Percentiles rank a stretch among this genome's conserved stretches.
These are phyloP conservation scores for Juncus inflexus DNA, from an alignment of 176 grass and related monocot species.

Conservation along the genomic window DNA sequence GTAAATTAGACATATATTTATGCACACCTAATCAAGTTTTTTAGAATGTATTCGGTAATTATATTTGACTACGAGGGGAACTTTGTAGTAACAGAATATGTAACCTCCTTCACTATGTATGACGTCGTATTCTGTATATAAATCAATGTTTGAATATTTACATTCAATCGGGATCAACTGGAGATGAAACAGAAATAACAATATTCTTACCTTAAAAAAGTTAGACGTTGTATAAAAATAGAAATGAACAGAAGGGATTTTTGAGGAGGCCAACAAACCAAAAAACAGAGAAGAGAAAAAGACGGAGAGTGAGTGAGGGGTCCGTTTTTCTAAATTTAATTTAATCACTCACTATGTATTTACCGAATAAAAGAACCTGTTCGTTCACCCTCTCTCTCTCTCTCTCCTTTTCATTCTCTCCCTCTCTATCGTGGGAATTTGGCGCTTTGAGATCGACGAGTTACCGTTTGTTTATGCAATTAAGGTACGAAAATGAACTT, in stretches of 20 bases:
- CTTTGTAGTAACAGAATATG: too few species aligned
- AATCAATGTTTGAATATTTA: too few species aligned
- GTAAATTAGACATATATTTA: not conserved
- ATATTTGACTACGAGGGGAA: not conserved
- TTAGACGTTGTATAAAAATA: not conserved
- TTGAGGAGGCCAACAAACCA: not conserved
- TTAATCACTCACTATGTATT: slow-evolving; percentile 22
- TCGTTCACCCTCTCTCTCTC: not conserved
- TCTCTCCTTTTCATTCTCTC: not conserved
- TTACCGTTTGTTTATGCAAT: not conserved
- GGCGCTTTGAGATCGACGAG: slow-evolving; percentile 4
- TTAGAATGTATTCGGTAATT: not conserved
- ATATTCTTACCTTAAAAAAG: too few species aligned
- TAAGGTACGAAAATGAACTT: not conserved
- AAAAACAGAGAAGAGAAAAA: slow-evolving; percentile 3
- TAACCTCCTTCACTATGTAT: too few species aligned
- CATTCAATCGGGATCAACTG: too few species aligned
- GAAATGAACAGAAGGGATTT: not conserved
- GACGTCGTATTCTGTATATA: too few species aligned
- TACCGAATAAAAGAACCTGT: slow-evolving; percentile 18
- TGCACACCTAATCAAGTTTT: not conserved
- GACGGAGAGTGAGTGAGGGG: not conserved
- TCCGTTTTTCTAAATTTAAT: slow-evolving; percentile 5
- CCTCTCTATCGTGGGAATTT: not conserved
- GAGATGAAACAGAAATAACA: too few species aligned